Conservation (phyloP, 2,329 filamentous ascomycete species). For the Cercospora canescens region DNA sequence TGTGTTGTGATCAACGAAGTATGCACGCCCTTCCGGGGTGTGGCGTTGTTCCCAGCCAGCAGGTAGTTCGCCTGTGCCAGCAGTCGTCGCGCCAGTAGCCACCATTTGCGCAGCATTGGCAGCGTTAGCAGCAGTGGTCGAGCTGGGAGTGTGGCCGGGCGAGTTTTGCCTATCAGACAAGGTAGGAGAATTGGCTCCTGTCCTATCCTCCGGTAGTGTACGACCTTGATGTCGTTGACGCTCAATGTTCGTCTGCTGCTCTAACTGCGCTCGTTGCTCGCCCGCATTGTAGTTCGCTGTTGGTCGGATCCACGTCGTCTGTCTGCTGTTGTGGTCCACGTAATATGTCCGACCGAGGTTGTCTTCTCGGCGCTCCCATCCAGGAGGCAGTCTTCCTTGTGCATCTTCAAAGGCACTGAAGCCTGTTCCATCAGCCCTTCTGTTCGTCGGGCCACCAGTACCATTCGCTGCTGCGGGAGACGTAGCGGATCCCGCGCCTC, state of each 20-base stretch:
- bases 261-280: slow-evolving; percentile 75
- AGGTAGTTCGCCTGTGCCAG: slow-evolving; percentile 90
- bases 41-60: slow-evolving; percentile 95
- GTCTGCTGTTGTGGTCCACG: slow-evolving; percentile 94
- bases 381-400: slow-evolving; percentile 87
- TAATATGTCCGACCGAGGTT: slow-evolving; percentile 95
- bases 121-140: slow-evolving; percentile 34
- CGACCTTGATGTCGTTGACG: slow-evolving; percentile 92
- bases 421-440: slow-evolving; percentile 43
- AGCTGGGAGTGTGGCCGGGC: slow-evolving; percentile 39
- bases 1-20: slow-evolving; percentile 98
- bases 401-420: slow-evolving; percentile 94
- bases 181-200: slow-evolving; percentile 87
- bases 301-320: slow-evolving; percentile 94
- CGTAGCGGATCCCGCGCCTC: slow-evolving; percentile 12
- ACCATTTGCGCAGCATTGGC: slow-evolving; percentile 76
- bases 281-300: slow-evolving; percentile 74
- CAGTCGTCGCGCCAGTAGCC: slow-evolving; percentile 91
- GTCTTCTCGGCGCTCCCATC: slow-evolving; percentile 95
- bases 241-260: slow-evolving; percentile 90
- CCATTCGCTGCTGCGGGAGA: slow-evolving; percentile 8
- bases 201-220: slow-evolving; percentile 92
- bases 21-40: slow-evolving; percentile 90
- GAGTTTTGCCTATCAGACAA: slow-evolving; percentile 47
- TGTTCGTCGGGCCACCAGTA: slow-evolving; percentile 29